Conservation (phyloP, 75 land plant genomes). For the Ceratopteris richardii region DNA sequence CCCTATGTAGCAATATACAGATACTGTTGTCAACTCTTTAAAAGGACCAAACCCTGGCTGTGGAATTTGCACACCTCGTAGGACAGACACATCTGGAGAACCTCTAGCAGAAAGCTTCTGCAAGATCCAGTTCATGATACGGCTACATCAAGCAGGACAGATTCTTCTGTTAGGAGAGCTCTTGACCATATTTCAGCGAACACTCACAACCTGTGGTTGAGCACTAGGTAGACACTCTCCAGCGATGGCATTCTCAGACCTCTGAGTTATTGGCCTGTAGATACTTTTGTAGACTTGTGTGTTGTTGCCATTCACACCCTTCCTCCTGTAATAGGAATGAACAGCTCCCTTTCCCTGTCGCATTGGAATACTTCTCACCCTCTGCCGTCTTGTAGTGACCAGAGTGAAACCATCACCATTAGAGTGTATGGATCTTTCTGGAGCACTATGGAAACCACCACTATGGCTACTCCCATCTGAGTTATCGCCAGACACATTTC, state of each 20-base stretch:
- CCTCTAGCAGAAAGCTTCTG: too few relatives aligned
- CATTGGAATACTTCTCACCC: not conserved
- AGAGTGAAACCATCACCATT: constrained; percentile 2
- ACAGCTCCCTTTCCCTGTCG: not conserved
- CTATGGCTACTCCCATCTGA: constrained; percentile 4
- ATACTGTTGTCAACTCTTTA: too few relatives aligned
- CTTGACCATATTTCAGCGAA: constrained; percentile 3
- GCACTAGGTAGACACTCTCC: not conserved
- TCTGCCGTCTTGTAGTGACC: not conserved
- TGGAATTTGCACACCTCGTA: too few relatives aligned
- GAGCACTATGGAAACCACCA: not conserved
- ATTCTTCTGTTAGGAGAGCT: too few relatives aligned
- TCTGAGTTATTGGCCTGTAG: not conserved
- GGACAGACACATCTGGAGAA: too few relatives aligned
- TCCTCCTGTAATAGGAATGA: not conserved
- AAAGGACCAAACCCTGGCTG: too few relatives aligned
- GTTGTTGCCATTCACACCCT: not conserved
- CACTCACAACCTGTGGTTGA: constrained; percentile 1
- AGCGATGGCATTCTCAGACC: not conserved
- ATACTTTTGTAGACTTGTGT: not conserved
- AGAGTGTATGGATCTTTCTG: not conserved
- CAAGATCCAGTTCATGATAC: too few relatives aligned
- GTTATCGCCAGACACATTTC: not conserved
- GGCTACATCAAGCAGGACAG: too few relatives aligned
- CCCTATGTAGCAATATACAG: too few relatives aligned